Evolutionary conservation across 108 stramenopile species (phyloP).

Genomic region (Skeletonema menzelii): DNA sequence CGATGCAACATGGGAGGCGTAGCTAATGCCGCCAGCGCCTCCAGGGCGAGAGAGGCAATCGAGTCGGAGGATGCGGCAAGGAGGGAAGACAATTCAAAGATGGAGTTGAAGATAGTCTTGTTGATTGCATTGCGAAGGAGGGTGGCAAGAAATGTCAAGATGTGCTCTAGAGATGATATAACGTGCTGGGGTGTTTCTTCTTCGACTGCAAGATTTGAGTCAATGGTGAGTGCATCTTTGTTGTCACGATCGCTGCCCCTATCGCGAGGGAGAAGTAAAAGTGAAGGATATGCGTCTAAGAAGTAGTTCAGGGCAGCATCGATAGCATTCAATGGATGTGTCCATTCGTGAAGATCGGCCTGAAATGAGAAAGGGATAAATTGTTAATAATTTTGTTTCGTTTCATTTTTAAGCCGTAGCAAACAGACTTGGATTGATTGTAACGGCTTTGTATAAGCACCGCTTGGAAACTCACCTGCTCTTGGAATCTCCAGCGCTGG

Average conservation of each 20-base stretch:
- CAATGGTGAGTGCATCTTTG: conserved; percentile 2
- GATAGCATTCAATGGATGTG: conserved; percentile 73
- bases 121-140: conserved; percentile 81
- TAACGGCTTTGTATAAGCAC: too few species aligned
- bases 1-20: conserved; percentile 82
- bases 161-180: conserved; percentile 43
- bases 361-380: conserved; percentile 9
- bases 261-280: conserved; percentile 59
- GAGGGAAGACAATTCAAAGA: conserved; percentile 71
- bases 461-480: conserved; percentile 57
- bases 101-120: conserved; percentile 83
- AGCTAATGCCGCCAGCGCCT: conserved; percentile 61
- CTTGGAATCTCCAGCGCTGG: conserved; percentile 73
- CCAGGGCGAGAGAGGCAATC: conserved; percentile 57
- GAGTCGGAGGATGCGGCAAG: conserved; percentile 75
- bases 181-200: conserved; percentile 39
- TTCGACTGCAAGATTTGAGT: conserved; percentile 32
- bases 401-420: too few species aligned
- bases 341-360: conserved; percentile 88
- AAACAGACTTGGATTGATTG: too few species aligned
- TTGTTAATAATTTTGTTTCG: neutral
- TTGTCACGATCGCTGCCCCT: conserved; percentile 20
- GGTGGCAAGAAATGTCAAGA: conserved; percentile 47
- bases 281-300: conserved; percentile 59
- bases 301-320: conserved; percentile 66